Conservation (phyloP, 805 yeast species). For the Saccharomyces eubayanus region DNA sequence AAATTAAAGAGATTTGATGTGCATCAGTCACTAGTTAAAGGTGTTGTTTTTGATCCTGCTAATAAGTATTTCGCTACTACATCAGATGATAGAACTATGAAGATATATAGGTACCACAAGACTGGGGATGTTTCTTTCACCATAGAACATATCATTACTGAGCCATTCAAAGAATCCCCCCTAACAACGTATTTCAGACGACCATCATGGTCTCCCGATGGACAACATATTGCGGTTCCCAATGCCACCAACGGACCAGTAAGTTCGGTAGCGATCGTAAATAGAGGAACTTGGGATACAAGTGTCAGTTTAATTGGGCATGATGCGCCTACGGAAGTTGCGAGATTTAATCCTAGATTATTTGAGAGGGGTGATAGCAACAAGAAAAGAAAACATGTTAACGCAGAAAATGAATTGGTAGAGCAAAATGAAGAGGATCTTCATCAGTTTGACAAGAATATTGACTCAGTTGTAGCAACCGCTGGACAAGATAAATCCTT, state of each 20-base stretch:
- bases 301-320: conserved; percentile 72
- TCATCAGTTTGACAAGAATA: conserved; percentile 21
- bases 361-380: conserved; percentile 31
- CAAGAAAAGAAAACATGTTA: conserved; percentile 3
- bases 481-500: conserved; percentile 91
- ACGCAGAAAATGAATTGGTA: not conserved
- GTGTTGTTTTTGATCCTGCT: conserved; percentile 96
- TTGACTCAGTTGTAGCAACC: conserved; percentile 77
- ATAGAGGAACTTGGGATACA: conserved; percentile 73
- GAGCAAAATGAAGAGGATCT: conserved; percentile 10
- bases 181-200: conserved; percentile 83
- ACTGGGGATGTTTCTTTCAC: conserved; percentile 70
- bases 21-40: conserved; percentile 92
- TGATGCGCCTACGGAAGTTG: conserved; percentile 79
- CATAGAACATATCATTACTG: conserved; percentile 71
- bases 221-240: conserved; percentile 78
- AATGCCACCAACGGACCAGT: conserved; percentile 81
- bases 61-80: conserved; percentile 95
- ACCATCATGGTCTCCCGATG: conserved; percentile 87
- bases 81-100: conserved; percentile 87
- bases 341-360: conserved; percentile 62
- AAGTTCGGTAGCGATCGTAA: conserved; percentile 61
- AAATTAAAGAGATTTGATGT: conserved; percentile 79
- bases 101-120: conserved; percentile 78
- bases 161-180: conserved; percentile 85